phyloP scores from a whole-genome alignment of 176 grass and related monocot genomes.

The Oryza brachyantha region DNA sequence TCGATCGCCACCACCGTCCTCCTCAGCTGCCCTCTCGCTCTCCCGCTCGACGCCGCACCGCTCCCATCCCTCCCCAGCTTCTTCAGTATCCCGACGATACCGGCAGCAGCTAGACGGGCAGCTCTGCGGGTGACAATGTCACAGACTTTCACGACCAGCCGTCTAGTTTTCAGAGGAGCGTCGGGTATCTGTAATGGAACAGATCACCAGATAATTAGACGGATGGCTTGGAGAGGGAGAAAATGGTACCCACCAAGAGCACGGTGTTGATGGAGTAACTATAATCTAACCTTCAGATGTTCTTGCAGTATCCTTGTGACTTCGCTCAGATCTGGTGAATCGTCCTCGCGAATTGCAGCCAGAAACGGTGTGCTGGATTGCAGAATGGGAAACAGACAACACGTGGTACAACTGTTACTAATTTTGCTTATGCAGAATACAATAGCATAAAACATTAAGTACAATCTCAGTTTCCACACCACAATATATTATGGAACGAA shows the following conservation, averaged over 20 bases:
- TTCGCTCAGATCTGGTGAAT: constrained; percentile 79
- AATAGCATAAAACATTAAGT: background rate
- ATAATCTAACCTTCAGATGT: constrained; percentile 49
- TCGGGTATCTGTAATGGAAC: constrained; percentile 38
- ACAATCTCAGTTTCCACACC: background rate
- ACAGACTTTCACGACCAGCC: constrained; percentile 64
- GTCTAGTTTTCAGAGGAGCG: constrained; percentile 64
- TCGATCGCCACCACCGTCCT: constrained; percentile 70
- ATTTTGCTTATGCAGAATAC: constrained; percentile 1
- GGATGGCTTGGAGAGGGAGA: background rate
- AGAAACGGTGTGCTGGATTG: constrained; percentile 68
- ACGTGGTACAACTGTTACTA: background rate
- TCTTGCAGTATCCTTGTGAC: constrained; percentile 67
- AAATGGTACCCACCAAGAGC: background rate
- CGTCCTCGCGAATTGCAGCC: constrained; percentile 75
- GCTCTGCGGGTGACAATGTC: constrained; percentile 71
- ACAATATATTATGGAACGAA: background rate
- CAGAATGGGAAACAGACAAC: background rate
- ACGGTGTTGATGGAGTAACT: background rate
- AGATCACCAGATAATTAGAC: background rate
- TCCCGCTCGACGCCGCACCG: constrained; percentile 33
- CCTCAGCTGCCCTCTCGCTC: constrained; percentile 34
- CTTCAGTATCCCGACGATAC: constrained; percentile 77
- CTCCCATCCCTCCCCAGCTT: constrained; percentile 86
- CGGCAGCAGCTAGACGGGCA: constrained; percentile 71